Evolutionary conservation across 139 green algal species (phyloP).

Genomic region (Marvania coccoides): DNA sequence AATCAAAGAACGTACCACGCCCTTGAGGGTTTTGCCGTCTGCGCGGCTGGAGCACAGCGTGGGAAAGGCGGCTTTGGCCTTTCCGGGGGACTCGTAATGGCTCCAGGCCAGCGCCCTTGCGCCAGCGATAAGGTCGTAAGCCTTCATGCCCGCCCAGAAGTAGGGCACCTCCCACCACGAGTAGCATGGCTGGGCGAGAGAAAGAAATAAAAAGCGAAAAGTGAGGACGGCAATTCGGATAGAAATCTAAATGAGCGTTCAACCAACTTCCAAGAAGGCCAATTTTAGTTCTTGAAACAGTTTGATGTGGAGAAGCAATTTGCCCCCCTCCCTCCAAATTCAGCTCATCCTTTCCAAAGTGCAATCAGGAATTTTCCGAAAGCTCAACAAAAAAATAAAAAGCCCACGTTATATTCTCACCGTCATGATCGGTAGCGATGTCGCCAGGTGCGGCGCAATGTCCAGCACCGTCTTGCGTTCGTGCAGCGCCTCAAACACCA

Average conservation of each 20-base stretch:
- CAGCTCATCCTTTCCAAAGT: no score
- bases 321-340: no score
- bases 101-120: slow-evolving; percentile 63
- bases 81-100: slow-evolving; percentile 54
- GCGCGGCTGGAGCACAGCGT: slow-evolving; percentile 52
- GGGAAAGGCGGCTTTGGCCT: slow-evolving; percentile 56
- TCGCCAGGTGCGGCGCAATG: slow-evolving; percentile 76
- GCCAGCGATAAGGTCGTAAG: slow-evolving; percentile 90
- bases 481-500: slow-evolving; percentile 88
- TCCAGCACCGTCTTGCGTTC: slow-evolving; percentile 76
- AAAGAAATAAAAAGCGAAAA: no score
- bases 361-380: no score
- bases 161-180: slow-evolving; percentile 96
- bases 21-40: slow-evolving; percentile 62
- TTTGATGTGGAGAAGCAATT: no score
- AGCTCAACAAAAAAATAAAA: background rate
- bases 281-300: background rate
- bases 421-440: slow-evolving; percentile 81
- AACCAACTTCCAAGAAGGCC: background rate
- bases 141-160: slow-evolving; percentile 89
- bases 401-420: slow-evolving; percentile 4
- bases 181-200: slow-evolving; percentile 84
- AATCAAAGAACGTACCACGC: slow-evolving; percentile 35
- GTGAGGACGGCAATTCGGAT: background rate
- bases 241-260: background rate